Base-by-base conservation (phyloP, 306 rosid genomes). In the Quercus parvula region DNA sequence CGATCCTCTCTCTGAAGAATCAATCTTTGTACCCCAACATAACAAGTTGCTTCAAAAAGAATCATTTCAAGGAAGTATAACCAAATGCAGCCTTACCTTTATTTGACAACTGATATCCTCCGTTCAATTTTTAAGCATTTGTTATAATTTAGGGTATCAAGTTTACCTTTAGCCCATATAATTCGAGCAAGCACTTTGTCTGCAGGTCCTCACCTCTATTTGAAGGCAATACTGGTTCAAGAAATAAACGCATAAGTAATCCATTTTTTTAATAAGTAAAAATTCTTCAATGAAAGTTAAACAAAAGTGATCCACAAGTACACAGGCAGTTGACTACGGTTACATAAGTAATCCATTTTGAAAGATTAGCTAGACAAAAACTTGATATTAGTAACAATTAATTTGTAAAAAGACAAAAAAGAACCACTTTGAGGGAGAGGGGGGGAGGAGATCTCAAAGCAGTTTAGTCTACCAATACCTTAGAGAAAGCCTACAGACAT, bases 111-210 rank as follows among this genome's bases (percentile, higher is more conserved):
- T 72, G 49, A 58, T 44, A 70, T 27, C 68, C 58, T 46, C 30
- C 56, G 24, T 58, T 49, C 54, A 61, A 56, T 41, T 35, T 73
- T 41, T 71, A 81, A 61, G 66, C n/a, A 78, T 33, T 57, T 62
- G 73, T 72, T 73, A 79, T 73, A 77, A 74, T 44, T 79, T 69
- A 77, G 71, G 55, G 85, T 57, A 64, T 84, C 84, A 83, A 77
- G 81, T 83, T 85, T 91, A 96, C 99, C 99, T 96, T 93, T 78
- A 96, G 82, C 71, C 98, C 99, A 88, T 90, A 93, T 70, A 93
- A 88, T 78, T 96, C 99, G 81, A 91, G 91, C 84, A 96, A 87
- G 90, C 98, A 93, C 88, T 89, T 96, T 46, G 94, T 87, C 92
- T 96, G 97, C 86, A 96, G 84, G 80, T 93, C 96, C 78, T 96